Evolutionary conservation across 2,329 filamentous ascomycete genomes (phyloP), one percentile per base, ranked within the genome.

Genomic region (Lasiodiplodia sp.): DNA sequence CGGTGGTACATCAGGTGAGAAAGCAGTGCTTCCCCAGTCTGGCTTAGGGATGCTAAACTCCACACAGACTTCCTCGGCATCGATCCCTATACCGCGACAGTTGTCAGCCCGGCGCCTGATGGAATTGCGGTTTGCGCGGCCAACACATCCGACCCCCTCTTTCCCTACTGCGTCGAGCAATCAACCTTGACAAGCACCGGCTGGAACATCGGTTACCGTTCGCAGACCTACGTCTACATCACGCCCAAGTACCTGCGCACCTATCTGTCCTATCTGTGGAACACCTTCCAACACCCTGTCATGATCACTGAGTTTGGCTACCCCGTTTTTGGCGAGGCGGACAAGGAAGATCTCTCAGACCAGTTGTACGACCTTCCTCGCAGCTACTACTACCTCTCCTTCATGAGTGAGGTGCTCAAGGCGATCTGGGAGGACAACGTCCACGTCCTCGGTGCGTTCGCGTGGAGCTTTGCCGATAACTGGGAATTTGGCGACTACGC

Each of bases 221-320:
- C 85, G 2, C 78, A 86, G 40, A 81, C 81, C 2, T 87, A 88
- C 72, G 83, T 86, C n/a, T 88, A 89, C 76, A 84, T 86, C 40
- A 86, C 88, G 0, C 88, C 87, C 0, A 82, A 81, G 2, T 89
- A 87, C 71, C 81, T 90, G n/a, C 82, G 86, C 65, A 81, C 80
- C 66, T 85, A 86, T 70, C 79, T 88, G 4, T 84, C 80, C 71
- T 89, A 89, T 72, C 77, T 90, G 2, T 87, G 84, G 81, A 88
- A 88, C 75, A 88, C 85, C 0, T 90, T 85, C 80, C 82, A 77
- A 38, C 74, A 76, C 0, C 84, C 85, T 14, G 72, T 81, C 23
- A 73, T 76, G 2, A 72, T 80, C 47, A 75, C 75, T 10, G 79
- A 81, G 67, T 80, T 80, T 55, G 78, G 79, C 10, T 79, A 80